Conservation (phyloP, 2,329 filamentous ascomycete genomes). For the Sporothrix curviconia region DNA sequence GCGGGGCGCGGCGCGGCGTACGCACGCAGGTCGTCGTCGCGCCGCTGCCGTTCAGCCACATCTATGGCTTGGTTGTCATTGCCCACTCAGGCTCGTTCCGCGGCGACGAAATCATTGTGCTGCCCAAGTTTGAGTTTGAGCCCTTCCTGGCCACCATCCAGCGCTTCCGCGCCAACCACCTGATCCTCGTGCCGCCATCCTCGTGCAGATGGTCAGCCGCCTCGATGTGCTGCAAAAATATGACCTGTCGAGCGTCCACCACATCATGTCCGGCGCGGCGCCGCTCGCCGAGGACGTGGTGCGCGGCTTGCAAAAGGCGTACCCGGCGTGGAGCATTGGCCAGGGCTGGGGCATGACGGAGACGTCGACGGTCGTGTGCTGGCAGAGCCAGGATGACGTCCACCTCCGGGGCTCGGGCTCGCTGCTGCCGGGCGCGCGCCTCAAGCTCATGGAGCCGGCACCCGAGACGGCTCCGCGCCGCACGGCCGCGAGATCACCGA, state of each 20-base stretch:
- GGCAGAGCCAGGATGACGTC: conserved; percentile 56
- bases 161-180: conserved; percentile 55
- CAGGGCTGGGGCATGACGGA: conserved; percentile 79
- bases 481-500: conserved; percentile 62
- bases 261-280: conserved; percentile 69
- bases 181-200: conserved; percentile 70
- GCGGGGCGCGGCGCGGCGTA: conserved; percentile 25
- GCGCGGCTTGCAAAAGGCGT: conserved; percentile 52
- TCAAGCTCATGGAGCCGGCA: conserved; percentile 56
- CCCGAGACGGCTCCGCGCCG: neutral
- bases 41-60: conserved; percentile 69
- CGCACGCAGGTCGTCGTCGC: conserved; percentile 45
- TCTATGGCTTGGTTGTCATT: conserved; percentile 67
- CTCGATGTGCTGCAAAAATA: conserved; percentile 55
- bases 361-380: conserved; percentile 62
- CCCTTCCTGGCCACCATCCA: conserved; percentile 57
- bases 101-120: conserved; percentile 63
- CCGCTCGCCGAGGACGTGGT: conserved; percentile 69
- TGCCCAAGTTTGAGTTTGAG: conserved; percentile 66
- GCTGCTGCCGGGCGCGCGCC: conserved; percentile 57
- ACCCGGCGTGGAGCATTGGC: conserved; percentile 55
- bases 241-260: conserved; percentile 61
- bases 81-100: conserved; percentile 58
- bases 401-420: conserved; percentile 66
- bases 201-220: conserved; percentile 67